Base-by-base conservation (phyloP, 1,139 yeast species). In the Hansenula lynferdii region DNA sequence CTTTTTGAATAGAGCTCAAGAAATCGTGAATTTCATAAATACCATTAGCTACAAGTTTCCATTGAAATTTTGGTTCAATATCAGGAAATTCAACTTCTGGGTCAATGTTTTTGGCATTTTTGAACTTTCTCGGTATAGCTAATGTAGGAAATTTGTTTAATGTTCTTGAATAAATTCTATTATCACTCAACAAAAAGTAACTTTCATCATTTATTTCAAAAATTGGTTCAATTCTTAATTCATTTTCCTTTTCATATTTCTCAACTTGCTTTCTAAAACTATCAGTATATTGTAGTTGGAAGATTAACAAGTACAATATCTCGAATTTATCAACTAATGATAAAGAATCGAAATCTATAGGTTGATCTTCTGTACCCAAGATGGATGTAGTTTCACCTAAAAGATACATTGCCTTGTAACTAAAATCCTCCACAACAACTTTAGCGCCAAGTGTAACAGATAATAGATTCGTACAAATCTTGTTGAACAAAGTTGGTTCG, bases 311-410 rank as follows among this genome's bases (percentile, higher is more conserved):
- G 47, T 67, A 70, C 6, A 77, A 49, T 4, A 73, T 59, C 31
- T 71, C 70, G 44, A 77, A 67, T 49, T 75, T 75, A 16, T 70
- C 72, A 16, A 58, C 50, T 8, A 76, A 51, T 7, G 60, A 47
- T 28, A 76, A 60, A 14, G 54, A 42, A 33, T 66, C 69, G 47
- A 75, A 77, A 22, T 47, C 47, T 7, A 46, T 40, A 9, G 55
- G 54, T 5, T 45, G 45, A 17, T 51, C 56, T 32, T 54, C 57
- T 3, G 52, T 47, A 8, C 54, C 56, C n/a, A 55, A 33, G 6
- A 53, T 26, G 6, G 36, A 25, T 3, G 45, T 50, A 1, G 57
- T 56, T 2, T 61, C 67, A 6, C 75, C 72, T 44, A 77, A 67
- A 48, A 71, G 61, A 37, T 65, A 61, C 40, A 74, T 61, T 35